Evolutionary conservation across 768 basidiomycete species (phyloP).

Genomic region (Rubroboletus satanas): DNA sequence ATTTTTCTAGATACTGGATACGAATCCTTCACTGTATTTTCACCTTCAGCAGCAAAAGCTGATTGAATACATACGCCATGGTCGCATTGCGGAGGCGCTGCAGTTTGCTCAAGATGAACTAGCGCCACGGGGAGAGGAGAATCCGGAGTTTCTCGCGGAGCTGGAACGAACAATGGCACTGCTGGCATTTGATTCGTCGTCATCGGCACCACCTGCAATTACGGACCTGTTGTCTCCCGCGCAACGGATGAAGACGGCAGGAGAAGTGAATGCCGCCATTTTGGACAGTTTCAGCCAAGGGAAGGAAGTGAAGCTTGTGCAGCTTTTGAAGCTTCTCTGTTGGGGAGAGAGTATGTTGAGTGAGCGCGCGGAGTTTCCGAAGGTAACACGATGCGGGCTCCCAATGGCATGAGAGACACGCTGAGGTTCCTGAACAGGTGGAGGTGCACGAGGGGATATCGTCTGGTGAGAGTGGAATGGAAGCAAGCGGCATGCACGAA

Average conservation of each 20-base stretch:
- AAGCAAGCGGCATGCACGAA: slow-evolving; percentile 23
- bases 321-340: slow-evolving; percentile 73
- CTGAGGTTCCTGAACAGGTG: slow-evolving; percentile 27
- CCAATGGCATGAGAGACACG: slow-evolving; percentile 22
- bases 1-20: slow-evolving; percentile 83
- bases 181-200: slow-evolving; percentile 71
- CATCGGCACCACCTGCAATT: slow-evolving; percentile 55
- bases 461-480: slow-evolving; percentile 9
- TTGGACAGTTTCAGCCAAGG: slow-evolving; percentile 89
- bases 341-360: slow-evolving; percentile 85
- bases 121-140: slow-evolving; percentile 92
- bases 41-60: slow-evolving; percentile 93
- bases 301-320: slow-evolving; percentile 85
- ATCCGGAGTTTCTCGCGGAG: slow-evolving; percentile 87
- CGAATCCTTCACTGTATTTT: slow-evolving; percentile 90
- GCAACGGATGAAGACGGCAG: slow-evolving; percentile 91
- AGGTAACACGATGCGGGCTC: slow-evolving; percentile 41
- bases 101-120: slow-evolving; percentile 91
- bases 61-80: slow-evolving; percentile 89
- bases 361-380: slow-evolving; percentile 78
- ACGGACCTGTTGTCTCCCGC: slow-evolving; percentile 77
- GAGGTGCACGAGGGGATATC: slow-evolving; percentile 28
- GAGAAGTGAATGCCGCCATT: slow-evolving; percentile 94
- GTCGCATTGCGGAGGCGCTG: slow-evolving; percentile 73
- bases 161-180: slow-evolving; percentile 94